These are phyloP conservation scores for Metschnikowia baotianmanensis DNA, from an alignment of 805 yeast genomes.

Conservation along the genomic window DNA sequence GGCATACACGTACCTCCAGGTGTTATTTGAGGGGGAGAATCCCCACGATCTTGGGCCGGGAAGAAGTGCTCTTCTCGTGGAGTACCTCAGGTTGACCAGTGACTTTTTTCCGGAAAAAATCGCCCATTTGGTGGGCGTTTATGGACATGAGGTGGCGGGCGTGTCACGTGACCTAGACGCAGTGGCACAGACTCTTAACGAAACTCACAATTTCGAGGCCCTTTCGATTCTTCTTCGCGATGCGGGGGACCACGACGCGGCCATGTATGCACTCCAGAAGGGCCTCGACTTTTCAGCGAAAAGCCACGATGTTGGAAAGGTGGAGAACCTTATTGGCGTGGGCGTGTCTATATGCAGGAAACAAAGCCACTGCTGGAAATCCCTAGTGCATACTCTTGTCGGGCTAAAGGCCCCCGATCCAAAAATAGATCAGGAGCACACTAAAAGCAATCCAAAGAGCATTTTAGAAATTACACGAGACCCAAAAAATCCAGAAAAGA, in stretches of 20 bases:
- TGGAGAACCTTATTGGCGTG: slow-evolving; percentile 5
- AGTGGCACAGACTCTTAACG: no score
- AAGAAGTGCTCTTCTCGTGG: slow-evolving; percentile 13
- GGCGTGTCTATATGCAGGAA: slow-evolving; percentile 14
- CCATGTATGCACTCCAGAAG: slow-evolving; percentile 30
- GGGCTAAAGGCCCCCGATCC: neutral
- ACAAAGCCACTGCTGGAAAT: slow-evolving; percentile 31
- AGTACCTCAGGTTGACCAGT: slow-evolving; percentile 27
- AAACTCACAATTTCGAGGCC: no score
- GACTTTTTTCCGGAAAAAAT: slow-evolving; percentile 18
- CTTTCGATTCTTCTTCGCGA: slow-evolving; percentile 27
- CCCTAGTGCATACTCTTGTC: slow-evolving; percentile 26
- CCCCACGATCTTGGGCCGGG: neutral
- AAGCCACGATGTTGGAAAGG: neutral
- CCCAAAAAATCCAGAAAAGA: slow-evolving; percentile 19
- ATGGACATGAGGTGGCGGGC: slow-evolving; percentile 6
- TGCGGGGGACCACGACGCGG: slow-evolving; percentile 24
- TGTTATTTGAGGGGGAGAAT: slow-evolving; percentile 21
- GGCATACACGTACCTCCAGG: slow-evolving; percentile 31
- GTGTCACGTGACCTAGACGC: no score
- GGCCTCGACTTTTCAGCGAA: slow-evolving; percentile 26
- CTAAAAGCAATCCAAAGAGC: no score
- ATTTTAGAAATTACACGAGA: no score
- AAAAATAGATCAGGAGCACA: no score
- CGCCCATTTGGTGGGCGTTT: slow-evolving; percentile 15